These are phyloP conservation scores for Aplosporella prunicola DNA, from an alignment of 2,329 filamentous ascomycete genomes.

Conservation along the genomic window DNA sequence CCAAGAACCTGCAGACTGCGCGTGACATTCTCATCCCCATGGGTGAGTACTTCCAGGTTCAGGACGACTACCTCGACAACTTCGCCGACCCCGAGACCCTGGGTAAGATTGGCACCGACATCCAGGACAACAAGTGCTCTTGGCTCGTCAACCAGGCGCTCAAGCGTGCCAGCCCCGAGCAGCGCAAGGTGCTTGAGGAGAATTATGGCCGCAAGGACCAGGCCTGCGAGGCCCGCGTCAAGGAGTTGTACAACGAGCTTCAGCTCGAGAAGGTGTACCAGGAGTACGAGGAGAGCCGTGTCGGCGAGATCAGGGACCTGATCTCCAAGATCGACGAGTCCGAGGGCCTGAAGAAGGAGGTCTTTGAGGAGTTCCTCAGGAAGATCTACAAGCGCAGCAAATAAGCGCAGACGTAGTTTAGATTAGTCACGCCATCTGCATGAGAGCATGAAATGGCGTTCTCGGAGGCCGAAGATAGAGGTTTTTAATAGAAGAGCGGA, in stretches of 20 bases:
- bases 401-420: constrained; percentile 37
- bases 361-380: constrained; percentile 80
- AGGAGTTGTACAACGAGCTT: constrained; percentile 80
- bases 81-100: constrained; percentile 87
- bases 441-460: not conserved
- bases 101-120: constrained; percentile 98
- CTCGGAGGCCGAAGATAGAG: not conserved
- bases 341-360: constrained; percentile 76
- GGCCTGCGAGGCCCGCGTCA: constrained; percentile 72
- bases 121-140: constrained; percentile 99
- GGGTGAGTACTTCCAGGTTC: constrained; percentile 98
- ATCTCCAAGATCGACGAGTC: constrained; percentile 78
- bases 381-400: constrained; percentile 99
- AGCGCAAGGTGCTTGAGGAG: constrained; percentile 77
- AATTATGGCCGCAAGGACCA: constrained; percentile 93
- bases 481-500: constrained; percentile 8
- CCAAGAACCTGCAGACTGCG: constrained; percentile 79
- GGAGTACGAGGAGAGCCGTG: constrained; percentile 80
- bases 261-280: constrained; percentile 75
- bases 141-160: constrained; percentile 97
- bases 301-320: constrained; percentile 64
- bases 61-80: constrained; percentile 98
- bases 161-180: constrained; percentile 67
- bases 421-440: not conserved
- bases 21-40: constrained; percentile 91